Evolutionary conservation across 345 rosid species (phyloP).

Genomic region (Gossypium longicalyx): DNA sequence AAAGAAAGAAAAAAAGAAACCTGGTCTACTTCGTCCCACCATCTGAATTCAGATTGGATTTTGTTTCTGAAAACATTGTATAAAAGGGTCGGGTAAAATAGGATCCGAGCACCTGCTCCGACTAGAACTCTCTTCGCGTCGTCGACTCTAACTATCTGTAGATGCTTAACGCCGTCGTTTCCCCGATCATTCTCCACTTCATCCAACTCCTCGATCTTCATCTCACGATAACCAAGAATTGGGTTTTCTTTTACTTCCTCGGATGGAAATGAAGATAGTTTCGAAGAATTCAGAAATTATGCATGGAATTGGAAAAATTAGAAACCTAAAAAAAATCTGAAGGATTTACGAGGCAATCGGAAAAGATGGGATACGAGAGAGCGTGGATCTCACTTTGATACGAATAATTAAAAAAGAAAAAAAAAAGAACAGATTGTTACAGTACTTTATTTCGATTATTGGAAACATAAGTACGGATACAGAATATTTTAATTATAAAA

Average conservation of each 20-base stretch:
- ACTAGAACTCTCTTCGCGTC: slow-evolving; percentile 55
- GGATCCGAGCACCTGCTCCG: slow-evolving; percentile 62
- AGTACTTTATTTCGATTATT: background rate
- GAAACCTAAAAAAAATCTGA: background rate
- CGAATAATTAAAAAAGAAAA: background rate
- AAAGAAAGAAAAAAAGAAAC: slow-evolving; percentile 18
- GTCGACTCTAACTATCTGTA: slow-evolving; percentile 30
- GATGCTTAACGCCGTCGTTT: slow-evolving; percentile 19
- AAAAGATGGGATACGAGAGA: background rate
- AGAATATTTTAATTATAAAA: background rate
- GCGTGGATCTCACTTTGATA: slow-evolving; percentile 9
- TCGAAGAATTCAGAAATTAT: background rate
- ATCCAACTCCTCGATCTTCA: slow-evolving; percentile 52
- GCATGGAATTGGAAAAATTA: background rate
- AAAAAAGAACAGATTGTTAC: background rate
- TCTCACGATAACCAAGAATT: slow-evolving; percentile 8
- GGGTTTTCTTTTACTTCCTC: background rate
- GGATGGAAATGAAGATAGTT: background rate
- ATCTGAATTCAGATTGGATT: slow-evolving; percentile 55
- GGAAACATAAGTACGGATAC: background rate
- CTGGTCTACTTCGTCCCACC: slow-evolving; percentile 74
- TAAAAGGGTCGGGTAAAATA: slow-evolving; percentile 63
- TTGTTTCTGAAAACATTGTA: slow-evolving; percentile 61
- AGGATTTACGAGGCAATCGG: background rate
- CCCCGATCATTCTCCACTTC: slow-evolving; percentile 34